A percentile compares a stretch with the other conserved stretches of the same genome.
phyloP scores from a whole-genome alignment of 2,329 filamentous ascomycete genomes.

The Sporothrix brasiliensis region DNA sequence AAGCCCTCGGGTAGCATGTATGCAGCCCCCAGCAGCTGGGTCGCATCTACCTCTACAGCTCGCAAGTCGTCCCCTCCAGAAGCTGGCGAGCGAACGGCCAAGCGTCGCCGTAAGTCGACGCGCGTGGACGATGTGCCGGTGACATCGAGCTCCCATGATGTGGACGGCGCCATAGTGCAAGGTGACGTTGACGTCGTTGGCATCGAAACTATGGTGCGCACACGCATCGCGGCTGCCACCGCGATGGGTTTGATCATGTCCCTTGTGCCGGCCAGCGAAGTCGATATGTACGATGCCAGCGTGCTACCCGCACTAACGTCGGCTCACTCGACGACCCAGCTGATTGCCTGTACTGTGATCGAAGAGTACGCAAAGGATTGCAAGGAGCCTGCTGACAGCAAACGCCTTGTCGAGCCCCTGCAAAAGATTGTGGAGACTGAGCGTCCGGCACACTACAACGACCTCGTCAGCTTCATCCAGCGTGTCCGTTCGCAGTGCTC shows the following conservation, averaged over 20 bases:
- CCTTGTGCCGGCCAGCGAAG: slow-evolving; percentile 65
- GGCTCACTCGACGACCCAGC: slow-evolving; percentile 80
- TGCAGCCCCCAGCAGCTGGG: slow-evolving; percentile 53
- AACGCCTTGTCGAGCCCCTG: slow-evolving; percentile 66
- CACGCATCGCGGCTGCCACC: slow-evolving; percentile 81
- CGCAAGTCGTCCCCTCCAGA: slow-evolving; percentile 57
- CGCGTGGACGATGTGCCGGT: slow-evolving; percentile 72
- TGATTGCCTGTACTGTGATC: slow-evolving; percentile 78
- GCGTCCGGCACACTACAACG: slow-evolving; percentile 79
- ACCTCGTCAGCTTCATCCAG: slow-evolving; percentile 87
- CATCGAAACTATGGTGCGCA: slow-evolving; percentile 82
- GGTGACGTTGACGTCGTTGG: slow-evolving; percentile 95
- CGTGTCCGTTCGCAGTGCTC: slow-evolving; percentile 89
- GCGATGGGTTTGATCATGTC: slow-evolving; percentile 86
- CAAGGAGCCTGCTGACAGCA: slow-evolving; percentile 51
- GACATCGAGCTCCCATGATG: slow-evolving; percentile 78
- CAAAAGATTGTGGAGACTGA: slow-evolving; percentile 79
- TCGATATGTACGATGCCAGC: slow-evolving; percentile 65
- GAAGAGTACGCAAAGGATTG: slow-evolving; percentile 80
- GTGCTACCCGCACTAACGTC: slow-evolving; percentile 70
- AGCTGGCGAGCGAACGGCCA: slow-evolving; percentile 64
- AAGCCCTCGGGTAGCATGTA: slow-evolving; percentile 90
- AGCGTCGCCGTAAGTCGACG: slow-evolving; percentile 81
- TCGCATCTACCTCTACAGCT: slow-evolving; percentile 45
- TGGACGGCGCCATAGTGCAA: slow-evolving; percentile 97